Conservation (phyloP, 495 filamentous ascomycete genomes). For the Tuber magnatum region DNA sequence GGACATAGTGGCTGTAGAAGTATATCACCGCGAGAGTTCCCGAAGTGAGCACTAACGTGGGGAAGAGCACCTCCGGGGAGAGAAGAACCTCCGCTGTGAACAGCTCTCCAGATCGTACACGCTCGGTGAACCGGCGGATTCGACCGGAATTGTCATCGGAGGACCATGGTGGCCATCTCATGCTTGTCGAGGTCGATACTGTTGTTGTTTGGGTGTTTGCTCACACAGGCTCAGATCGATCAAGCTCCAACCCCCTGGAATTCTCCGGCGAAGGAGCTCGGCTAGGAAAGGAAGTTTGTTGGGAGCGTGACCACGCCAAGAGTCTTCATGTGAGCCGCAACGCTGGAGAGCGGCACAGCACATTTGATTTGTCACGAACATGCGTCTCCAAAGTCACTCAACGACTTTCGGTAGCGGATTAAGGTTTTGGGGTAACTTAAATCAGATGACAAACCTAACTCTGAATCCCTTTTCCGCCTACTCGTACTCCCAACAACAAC, state of each 20-base stretch:
- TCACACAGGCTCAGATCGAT: not conserved
- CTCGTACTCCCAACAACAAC: not conserved
- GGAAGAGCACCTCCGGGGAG: constrained; percentile 54
- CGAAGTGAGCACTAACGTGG: constrained; percentile 62
- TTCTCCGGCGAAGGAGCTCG: not conserved
- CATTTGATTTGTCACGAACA: not conserved
- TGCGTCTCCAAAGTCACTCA: not conserved
- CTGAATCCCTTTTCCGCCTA: not conserved
- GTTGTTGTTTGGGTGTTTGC: not conserved
- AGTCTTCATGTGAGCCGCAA: not conserved
- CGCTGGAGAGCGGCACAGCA: not conserved
- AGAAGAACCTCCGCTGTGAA: not conserved
- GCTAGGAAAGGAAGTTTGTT: not conserved
- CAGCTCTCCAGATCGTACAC: not conserved
- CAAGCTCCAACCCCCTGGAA: not conserved
- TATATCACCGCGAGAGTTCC: constrained; percentile 54
- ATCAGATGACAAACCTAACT: not conserved
- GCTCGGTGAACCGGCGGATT: not conserved
- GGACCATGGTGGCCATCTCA: constrained; percentile 53
- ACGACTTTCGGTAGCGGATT: not conserved
- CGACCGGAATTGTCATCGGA: constrained; percentile 4
- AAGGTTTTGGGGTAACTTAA: not conserved
- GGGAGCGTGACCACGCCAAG: not conserved
- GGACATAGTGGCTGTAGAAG: constrained; percentile 67
- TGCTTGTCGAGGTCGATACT: constrained; percentile 40